Base-by-base conservation (phyloP, 2,329 filamentous ascomycete species). In the Alternaria sp. region DNA sequence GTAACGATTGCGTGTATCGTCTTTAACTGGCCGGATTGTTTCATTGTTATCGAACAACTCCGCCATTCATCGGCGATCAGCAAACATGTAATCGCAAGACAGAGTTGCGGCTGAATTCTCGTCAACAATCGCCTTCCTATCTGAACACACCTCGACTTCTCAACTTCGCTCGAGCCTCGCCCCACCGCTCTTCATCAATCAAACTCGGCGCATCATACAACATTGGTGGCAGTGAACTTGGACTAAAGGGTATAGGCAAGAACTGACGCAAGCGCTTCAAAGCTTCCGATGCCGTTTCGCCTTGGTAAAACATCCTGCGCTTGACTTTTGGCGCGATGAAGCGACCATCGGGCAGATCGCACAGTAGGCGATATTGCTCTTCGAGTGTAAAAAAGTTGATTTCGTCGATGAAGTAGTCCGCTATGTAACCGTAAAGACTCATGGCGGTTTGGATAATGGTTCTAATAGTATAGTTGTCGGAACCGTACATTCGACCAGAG, bases 101-200 rank as follows among this genome's bases (percentile, higher is more conserved):
- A 56, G 23, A 5, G 3, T 45, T 0, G 33, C 46, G 2, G 36
- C 34, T 56, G 10, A 8, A 23, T 2, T 0, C 1, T n/a, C 4
- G 17, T 46, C 3, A 46, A 17, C 17, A 17, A 17, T 17, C 17
- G 17, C 17, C 17, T 17, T 17, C 17, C 17, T 17, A 17, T 17
- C 17, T 17, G 17, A 3, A n/a, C 39, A 34, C 49, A 59, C 57
- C 60, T 50, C 42, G 34, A 4, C 24, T 36, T 28, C 54, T 48
- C 21, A 56, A 11, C 11, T 36, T 40, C 9, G 13, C 54, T 23
- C 46, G 52, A 23, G 54, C 45, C 2, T 53, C 7, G 3, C 42
- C 51, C 60, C 62, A 61, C 23, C 53, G 46, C 10, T 59, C 55
- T 26, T 58, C 60, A 8, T 63, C 54, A 13, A 63, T 63, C 52